A percentile compares a stretch with the other conserved stretches of the same genome.
phyloP scores from a whole-genome alignment of 805 yeast species.

The Ascoidea asiatica region DNA sequence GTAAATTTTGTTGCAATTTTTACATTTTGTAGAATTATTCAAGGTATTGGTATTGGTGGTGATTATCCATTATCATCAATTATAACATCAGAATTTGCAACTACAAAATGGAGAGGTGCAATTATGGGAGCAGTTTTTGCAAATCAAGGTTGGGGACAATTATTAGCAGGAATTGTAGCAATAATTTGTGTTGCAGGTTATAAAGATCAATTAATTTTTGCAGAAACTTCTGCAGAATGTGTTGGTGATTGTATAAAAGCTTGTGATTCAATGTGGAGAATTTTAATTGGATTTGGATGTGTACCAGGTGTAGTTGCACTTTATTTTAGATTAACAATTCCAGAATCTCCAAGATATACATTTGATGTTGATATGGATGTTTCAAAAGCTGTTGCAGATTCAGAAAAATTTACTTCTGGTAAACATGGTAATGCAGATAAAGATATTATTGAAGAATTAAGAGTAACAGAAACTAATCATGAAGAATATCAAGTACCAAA shows the following conservation, averaged over 20 bases:
- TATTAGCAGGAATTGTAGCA: slow-evolving; percentile 76
- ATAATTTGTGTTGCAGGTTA: slow-evolving; percentile 65
- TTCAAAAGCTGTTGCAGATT: slow-evolving; percentile 42
- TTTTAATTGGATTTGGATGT: slow-evolving; percentile 78
- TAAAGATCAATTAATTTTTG: slow-evolving; percentile 43
- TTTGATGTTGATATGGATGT: slow-evolving; percentile 58
- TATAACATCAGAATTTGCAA: slow-evolving; percentile 83
- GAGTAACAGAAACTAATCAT: slow-evolving; percentile 33
- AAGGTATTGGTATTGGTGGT: slow-evolving; percentile 98
- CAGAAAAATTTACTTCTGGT: slow-evolving; percentile 37
- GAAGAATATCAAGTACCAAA: slow-evolving; percentile 38
- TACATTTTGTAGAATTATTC: slow-evolving; percentile 65
- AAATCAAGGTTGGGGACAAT: slow-evolving; percentile 95
- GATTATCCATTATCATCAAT: slow-evolving; percentile 92
- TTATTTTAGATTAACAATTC: slow-evolving; percentile 86
- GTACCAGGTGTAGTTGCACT: slow-evolving; percentile 78
- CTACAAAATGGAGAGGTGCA: slow-evolving; percentile 97
- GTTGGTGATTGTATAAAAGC: slow-evolving; percentile 57
- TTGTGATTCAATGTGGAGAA: slow-evolving; percentile 91
- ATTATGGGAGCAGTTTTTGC: slow-evolving; percentile 95
- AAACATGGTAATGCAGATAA: slow-evolving; percentile 33
- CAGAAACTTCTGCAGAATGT: slow-evolving; percentile 46
- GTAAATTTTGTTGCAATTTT: slow-evolving; percentile 62
- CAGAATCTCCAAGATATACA: slow-evolving; percentile 88
- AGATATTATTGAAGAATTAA: slow-evolving; percentile 28